These are phyloP conservation scores for Candida saitoana DNA, from an alignment of 805 yeast genomes.

Conservation along the genomic window DNA sequence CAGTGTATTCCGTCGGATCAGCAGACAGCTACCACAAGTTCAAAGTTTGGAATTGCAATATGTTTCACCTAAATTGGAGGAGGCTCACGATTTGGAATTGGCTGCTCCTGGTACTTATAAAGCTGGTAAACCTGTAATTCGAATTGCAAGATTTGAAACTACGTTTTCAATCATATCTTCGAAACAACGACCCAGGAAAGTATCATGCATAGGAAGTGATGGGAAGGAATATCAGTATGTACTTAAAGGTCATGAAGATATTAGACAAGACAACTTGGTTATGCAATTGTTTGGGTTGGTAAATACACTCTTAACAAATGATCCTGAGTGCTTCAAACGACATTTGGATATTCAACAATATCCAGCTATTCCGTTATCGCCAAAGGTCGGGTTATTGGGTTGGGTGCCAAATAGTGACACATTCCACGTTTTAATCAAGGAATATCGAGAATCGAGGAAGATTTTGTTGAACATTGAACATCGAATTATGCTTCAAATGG, in stretches of 20 bases:
- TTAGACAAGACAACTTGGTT: conserved; percentile 93
- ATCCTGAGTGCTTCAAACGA: conserved; percentile 93
- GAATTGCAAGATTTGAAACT: conserved; percentile 75
- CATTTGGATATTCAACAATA: conserved; percentile 89
- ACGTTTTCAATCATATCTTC: conserved; percentile 84
- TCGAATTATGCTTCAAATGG: conserved; percentile 95
- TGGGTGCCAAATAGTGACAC: conserved; percentile 99
- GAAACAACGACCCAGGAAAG: conserved; percentile 90
- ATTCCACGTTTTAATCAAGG: conserved; percentile 86
- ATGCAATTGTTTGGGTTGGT: conserved; percentile 97
- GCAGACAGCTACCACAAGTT: conserved; percentile 82
- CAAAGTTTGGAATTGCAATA: conserved; percentile 85
- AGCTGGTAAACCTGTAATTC: conserved; percentile 74
- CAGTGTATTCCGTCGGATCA: conserved; percentile 85
- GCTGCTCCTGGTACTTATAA: conserved; percentile 94
- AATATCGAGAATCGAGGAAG: conserved; percentile 87
- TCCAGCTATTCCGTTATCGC: conserved; percentile 93
- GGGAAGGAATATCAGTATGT: conserved; percentile 83
- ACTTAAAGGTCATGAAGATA: conserved; percentile 95
- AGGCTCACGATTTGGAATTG: conserved; percentile 72
- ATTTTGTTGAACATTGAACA: conserved; percentile 89
- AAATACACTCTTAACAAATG: conserved; percentile 81
- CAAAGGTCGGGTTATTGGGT: conserved; percentile 92
- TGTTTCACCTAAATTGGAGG: conserved; percentile 85
- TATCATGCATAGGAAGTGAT: conserved; percentile 79